Base-by-base conservation (phyloP, 2,329 filamentous ascomycete genomes). In the Clarireedia homoeocarpa region DNA sequence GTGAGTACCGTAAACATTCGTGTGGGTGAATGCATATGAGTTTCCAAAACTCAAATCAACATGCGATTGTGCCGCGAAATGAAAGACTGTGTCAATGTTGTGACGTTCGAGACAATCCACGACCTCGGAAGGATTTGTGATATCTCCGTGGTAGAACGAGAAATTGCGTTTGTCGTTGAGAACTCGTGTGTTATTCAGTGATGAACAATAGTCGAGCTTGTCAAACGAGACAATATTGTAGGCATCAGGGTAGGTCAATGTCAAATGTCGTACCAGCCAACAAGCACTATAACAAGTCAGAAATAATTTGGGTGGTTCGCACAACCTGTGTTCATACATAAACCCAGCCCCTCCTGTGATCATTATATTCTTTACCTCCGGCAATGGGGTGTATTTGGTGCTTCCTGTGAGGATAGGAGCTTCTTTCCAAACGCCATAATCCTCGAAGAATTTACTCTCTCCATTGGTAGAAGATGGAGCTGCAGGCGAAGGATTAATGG, bases 201-300 rank as follows among this genome's bases (percentile, higher is more conserved):
- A 88, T 6, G 88, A 80, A 73, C 87, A 91, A 73, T 91, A 90
- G 70, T 92, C 88, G 58, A 92, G 77, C 72, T 91, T 92, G 73
- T 94, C 89, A 66, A 91, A 90, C 36, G 86, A 91, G 51, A 92
- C 77, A 60, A 92, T 81, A 66, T 88, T 88, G 77, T 94, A 94
- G 61, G 81, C 77, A 42, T 84, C 69, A 3, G 85, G 80, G 67
- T 92, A 92, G 36, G 84, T 89, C 57, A 88, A 72, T 10, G 83
- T 83, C 52, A 94, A 77, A 71, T 92, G 88, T 59, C 89, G 84
- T 60, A 89, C 86, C 39, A 92, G 79, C 89, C 89, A 92, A 69
- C 86, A 91, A 53, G 86, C 88, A 71, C 87, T 91, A 55, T 58
- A n/a, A 24, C 38, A 26, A 36, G 55, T 67, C 54, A 67, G 63